A percentile compares a stretch with the other conserved stretches of the same genome.
phyloP scores from a whole-genome alignment of 495 filamentous ascomycete species.

The Neurospora terricola region DNA sequence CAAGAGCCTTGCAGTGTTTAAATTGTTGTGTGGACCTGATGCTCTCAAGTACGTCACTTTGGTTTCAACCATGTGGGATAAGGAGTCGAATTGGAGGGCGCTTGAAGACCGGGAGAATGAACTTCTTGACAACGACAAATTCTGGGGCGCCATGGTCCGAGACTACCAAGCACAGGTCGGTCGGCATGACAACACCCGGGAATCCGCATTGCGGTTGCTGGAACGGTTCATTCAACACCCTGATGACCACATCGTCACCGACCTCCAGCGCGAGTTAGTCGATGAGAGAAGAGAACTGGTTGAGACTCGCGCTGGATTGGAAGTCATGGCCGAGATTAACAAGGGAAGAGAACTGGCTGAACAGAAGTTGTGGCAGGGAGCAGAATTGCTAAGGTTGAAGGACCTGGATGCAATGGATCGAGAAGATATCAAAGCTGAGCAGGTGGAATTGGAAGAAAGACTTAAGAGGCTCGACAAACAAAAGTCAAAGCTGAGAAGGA shows the following conservation, averaged over 20 bases:
- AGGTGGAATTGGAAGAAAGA: too few relatives aligned
- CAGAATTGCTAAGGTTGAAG: too few relatives aligned
- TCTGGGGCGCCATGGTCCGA: constrained; percentile 27
- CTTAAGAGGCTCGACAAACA: too few relatives aligned
- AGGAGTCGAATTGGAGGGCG: constrained; percentile 1
- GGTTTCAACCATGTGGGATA: constrained; percentile 32
- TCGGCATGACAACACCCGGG: constrained; percentile 7
- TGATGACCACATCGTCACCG: background rate
- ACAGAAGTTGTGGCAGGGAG: too few relatives aligned
- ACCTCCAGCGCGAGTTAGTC: background rate
- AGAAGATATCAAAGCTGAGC: too few relatives aligned
- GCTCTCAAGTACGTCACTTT: constrained; percentile 28
- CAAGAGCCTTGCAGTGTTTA: constrained; percentile 32
- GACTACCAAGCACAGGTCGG: constrained; percentile 11
- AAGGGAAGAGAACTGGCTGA: background rate
- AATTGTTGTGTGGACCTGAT: constrained; percentile 27
- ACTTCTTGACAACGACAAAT: constrained; percentile 19
- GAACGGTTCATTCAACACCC: background rate
- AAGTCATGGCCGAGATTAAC: background rate
- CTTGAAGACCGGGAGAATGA: constrained; percentile 18
- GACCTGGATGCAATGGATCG: too few relatives aligned
- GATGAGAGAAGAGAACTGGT: background rate
- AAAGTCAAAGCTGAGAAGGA: too few relatives aligned
- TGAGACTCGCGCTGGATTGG: background rate
- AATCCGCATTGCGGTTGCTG: background rate